A percentile compares a stretch with the other conserved stretches of the same genome.
phyloP scores from a whole-genome alignment of 257 asterid species.

The Solanum tarapatanum region DNA sequence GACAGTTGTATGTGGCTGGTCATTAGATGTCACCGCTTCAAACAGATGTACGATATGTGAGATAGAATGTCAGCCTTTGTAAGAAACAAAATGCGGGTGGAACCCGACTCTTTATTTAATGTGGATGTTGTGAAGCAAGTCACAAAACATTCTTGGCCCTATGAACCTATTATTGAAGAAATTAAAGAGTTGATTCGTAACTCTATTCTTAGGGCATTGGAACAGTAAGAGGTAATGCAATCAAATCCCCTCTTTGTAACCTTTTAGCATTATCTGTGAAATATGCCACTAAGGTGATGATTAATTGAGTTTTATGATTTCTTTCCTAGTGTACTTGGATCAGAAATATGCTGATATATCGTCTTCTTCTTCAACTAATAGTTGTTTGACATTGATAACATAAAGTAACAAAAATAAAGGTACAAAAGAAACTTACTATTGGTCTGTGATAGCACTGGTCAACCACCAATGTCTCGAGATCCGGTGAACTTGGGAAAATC shows the following conservation, averaged over 20 bases:
- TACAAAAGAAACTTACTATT: neutral
- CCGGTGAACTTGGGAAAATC: neutral
- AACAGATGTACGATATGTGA: neutral
- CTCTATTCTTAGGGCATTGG: neutral
- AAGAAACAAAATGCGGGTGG: neutral
- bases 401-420: neutral
- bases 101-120: neutral
- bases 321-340: neutral
- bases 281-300: neutral
- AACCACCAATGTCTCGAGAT: neutral
- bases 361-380: neutral
- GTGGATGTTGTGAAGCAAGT: neutral
- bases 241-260: neutral
- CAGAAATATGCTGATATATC: neutral
- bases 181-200: neutral
- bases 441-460: neutral
- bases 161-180: neutral
- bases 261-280: neutral
- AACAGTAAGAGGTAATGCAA: neutral
- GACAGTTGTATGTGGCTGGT: neutral
- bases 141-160: neutral
- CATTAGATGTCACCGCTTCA: neutral
- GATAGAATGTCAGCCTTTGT: neutral
- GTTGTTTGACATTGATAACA: neutral
- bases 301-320: neutral